Evolutionary conservation across 495 filamentous ascomycete species (phyloP), one percentile per base, ranked within the genome.

Genomic region (Penicillium manginii): DNA sequence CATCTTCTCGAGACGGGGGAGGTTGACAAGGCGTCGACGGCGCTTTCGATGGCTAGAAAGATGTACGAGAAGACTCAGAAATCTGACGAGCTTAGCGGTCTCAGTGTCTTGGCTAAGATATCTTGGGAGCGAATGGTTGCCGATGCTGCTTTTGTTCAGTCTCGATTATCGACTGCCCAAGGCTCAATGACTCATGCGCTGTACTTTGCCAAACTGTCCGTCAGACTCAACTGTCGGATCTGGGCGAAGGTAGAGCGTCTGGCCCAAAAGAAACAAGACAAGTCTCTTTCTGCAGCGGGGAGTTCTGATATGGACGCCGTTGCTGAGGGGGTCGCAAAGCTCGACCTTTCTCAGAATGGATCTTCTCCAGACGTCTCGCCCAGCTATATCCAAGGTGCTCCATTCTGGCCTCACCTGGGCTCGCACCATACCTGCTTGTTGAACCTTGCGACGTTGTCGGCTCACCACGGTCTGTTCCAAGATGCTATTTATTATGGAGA

Each of bases 401-500:
- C 82, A 12, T 93, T 94, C 59, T 98, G 94, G 94, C 77, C 83
- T 18, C 76, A 97, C 7, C 84, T 96, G 37, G 81, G 84, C 32
- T 83, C 84, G 9, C 78, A 97, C 26, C 88, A 90, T 65, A 83
- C 83, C 5, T 83, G 84, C 47, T 72, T 93, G 29, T 64, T 85
- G 47, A 86, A 91, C 53, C 82, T 96, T 5, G 91, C 92, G 4
- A 80, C 78, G 19, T 72, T 96, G 15, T 96, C 90, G 56, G 84
- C 90, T 4, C 86, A 93, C 54, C 83, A 92, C 64, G 93, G 96
- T 46, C 82, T 97, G 70, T 90, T 92, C 62, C 87, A 89, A 50
- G 96, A 98, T 68, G 89, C 93, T 7, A 77, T 93, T n/a, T 94
- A 92, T 71, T 96, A 96, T 63, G 83, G 88, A 7, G 88, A 97